Conservation (phyloP, 2,329 filamentous ascomycete species). For the Epichloe baconii region DNA sequence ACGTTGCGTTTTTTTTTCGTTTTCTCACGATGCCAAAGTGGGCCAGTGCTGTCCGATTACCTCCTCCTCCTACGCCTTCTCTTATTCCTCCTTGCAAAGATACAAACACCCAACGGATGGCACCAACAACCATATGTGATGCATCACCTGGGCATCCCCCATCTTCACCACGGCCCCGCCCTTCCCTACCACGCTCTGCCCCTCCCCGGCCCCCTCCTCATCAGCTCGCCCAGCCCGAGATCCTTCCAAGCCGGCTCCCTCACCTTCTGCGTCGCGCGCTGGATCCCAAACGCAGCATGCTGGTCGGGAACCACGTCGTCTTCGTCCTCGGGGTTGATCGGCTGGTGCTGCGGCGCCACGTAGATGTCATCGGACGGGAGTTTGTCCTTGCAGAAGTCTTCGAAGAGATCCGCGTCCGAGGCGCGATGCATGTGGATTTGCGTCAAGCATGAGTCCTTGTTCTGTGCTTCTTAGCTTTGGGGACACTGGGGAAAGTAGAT, state of each 20-base stretch:
- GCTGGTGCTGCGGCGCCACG: slow-evolving; percentile 67
- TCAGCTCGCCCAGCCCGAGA: slow-evolving; percentile 56
- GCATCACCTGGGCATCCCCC: background rate
- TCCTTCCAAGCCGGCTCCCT: slow-evolving; percentile 69
- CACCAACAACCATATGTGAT: no score
- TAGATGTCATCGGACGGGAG: slow-evolving; percentile 69
- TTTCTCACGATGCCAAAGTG: no score
- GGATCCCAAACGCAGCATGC: slow-evolving; percentile 77
- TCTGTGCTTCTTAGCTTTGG: slow-evolving; percentile 24
- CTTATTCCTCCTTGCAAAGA: no score
- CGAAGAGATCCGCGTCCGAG: slow-evolving; percentile 65
- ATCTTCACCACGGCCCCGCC: slow-evolving; percentile 5
- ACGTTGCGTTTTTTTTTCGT: no score
- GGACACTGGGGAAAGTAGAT: no score
- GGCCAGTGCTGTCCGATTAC: no score
- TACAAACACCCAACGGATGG: no score
- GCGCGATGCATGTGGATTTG: slow-evolving; percentile 62
- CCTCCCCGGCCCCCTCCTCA: slow-evolving; percentile 44
- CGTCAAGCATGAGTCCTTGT: slow-evolving; percentile 64
- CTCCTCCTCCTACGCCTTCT: no score
- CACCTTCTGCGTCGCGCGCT: slow-evolving; percentile 60
- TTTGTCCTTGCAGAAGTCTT: slow-evolving; percentile 59
- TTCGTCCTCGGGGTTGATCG: slow-evolving; percentile 76
- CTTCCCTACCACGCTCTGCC: background rate
- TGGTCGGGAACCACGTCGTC: slow-evolving; percentile 82